Percentiles rank a stretch among this genome's conserved stretches.
Conservation (phyloP, 2,329 filamentous ascomycete genomes). For the Penicillium sclerotiorum region DNA sequence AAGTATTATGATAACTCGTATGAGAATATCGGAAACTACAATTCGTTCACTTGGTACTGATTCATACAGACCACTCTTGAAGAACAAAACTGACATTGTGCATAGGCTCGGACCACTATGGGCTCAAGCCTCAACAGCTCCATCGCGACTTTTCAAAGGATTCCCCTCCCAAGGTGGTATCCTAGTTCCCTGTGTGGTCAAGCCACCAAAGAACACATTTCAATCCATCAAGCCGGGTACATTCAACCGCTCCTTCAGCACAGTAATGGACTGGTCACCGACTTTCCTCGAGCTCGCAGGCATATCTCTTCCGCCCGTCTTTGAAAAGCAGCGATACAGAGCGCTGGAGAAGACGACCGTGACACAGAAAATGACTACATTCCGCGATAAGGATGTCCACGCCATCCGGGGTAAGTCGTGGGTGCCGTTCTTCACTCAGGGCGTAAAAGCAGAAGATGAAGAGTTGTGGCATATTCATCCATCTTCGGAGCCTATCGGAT, state of each 20-base stretch:
- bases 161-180: conserved; percentile 32
- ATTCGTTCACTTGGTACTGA: conserved; percentile 39
- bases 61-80: not conserved
- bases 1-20: conserved; percentile 43
- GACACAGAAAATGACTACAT: conserved; percentile 11
- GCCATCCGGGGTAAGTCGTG: conserved; percentile 20
- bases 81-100: not conserved
- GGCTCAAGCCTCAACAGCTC: conserved; percentile 32
- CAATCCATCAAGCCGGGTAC: conserved; percentile 6
- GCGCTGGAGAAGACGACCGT: not conserved
- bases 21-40: conserved; percentile 37
- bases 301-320: conserved; percentile 6
- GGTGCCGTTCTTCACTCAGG: conserved; percentile 13
- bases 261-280: conserved; percentile 21
- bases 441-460: conserved; percentile 14
- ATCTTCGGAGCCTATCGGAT: conserved; percentile 19
- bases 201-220: conserved; percentile 14
- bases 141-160: conserved; percentile 29
- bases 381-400: conserved; percentile 16
- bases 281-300: conserved; percentile 22
- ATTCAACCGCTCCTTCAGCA: conserved; percentile 25
- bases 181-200: conserved; percentile 28
- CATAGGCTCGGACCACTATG: conserved; percentile 32
- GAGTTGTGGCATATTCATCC: conserved; percentile 24
- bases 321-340: not conserved